These are phyloP conservation scores for Beauveria sp. DNA, from an alignment of 2,329 filamentous ascomycete genomes.

Conservation along the genomic window DNA sequence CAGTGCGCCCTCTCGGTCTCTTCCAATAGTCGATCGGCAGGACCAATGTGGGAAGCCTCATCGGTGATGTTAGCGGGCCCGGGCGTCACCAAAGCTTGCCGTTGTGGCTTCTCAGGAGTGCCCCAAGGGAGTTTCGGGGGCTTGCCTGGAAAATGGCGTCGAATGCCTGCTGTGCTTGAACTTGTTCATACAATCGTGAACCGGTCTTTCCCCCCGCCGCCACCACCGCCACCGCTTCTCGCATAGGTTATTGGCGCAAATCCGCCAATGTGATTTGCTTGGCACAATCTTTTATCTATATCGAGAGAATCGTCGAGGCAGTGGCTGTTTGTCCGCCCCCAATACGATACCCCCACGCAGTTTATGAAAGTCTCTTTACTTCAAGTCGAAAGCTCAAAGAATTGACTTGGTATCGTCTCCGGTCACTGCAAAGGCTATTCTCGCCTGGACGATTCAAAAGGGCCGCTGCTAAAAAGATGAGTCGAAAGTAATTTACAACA, in stretches of 20 bases:
- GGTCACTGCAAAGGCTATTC: not conserved
- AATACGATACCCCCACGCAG: not conserved
- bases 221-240: conserved; percentile 11
- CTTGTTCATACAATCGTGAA: not conserved
- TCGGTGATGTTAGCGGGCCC: not conserved
- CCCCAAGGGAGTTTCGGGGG: too few relatives aligned
- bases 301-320: not conserved
- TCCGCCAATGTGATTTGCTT: not conserved
- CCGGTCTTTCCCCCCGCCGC: not conserved
- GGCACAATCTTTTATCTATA: not conserved
- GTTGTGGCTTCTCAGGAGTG: not conserved
- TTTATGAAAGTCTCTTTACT: not conserved
- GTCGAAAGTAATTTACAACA: too few relatives aligned
- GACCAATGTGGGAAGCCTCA: not conserved
- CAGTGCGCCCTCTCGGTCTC: not conserved
- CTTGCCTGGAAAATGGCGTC: not conserved
- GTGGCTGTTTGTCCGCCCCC: not conserved
- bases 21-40: not conserved
- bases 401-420: not conserved
- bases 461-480: too few relatives aligned
- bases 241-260: not conserved
- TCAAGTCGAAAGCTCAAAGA: not conserved
- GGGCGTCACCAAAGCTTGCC: not conserved
- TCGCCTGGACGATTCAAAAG: not conserved
- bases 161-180: not conserved